Evolutionary conservation across 2,329 filamentous ascomycete species (phyloP).

Genomic region (Ophiostoma populinum): DNA sequence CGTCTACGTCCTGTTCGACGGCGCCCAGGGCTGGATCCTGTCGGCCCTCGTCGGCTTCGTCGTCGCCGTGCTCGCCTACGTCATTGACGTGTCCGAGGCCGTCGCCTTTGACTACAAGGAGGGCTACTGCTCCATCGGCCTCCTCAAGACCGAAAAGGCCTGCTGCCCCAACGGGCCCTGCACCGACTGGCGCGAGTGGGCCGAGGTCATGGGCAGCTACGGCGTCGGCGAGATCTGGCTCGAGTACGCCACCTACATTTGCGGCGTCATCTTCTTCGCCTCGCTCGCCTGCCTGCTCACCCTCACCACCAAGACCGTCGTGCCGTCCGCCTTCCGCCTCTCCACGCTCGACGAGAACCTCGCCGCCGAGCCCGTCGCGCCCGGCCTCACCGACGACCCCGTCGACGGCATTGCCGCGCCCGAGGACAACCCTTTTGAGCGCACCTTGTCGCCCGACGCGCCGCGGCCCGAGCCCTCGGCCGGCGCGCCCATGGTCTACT

Average conservation of each 20-base stretch:
- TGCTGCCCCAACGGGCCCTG: slow-evolving; percentile 39
- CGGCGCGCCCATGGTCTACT: slow-evolving; percentile 62
- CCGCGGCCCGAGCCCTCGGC: slow-evolving; percentile 1
- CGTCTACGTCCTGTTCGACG: slow-evolving; percentile 60
- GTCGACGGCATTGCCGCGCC: neutral
- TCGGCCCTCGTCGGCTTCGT: slow-evolving; percentile 79
- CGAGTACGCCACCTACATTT: slow-evolving; percentile 63
- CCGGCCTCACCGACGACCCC: slow-evolving; percentile 19
- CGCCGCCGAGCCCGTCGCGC: slow-evolving; percentile 39
- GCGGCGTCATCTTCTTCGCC: slow-evolving; percentile 53
- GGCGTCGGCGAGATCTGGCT: slow-evolving; percentile 39
- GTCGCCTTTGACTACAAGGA: slow-evolving; percentile 81
- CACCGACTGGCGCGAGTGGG: slow-evolving; percentile 40
- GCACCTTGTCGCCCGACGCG: slow-evolving; percentile 2
- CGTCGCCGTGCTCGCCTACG: slow-evolving; percentile 72
- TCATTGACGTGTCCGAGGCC: slow-evolving; percentile 73
- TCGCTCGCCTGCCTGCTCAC: slow-evolving; percentile 62
- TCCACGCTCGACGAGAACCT: slow-evolving; percentile 88
- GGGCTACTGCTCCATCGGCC: slow-evolving; percentile 58
- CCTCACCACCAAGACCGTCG: slow-evolving; percentile 79
- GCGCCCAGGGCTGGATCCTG: slow-evolving; percentile 83
- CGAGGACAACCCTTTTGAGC: neutral
- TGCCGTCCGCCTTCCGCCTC: slow-evolving; percentile 74
- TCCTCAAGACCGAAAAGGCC: slow-evolving; percentile 56
- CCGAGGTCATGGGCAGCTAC: slow-evolving; percentile 27